Conservation (phyloP, 805 yeast species). For the Kockiozyma suomiensis region DNA sequence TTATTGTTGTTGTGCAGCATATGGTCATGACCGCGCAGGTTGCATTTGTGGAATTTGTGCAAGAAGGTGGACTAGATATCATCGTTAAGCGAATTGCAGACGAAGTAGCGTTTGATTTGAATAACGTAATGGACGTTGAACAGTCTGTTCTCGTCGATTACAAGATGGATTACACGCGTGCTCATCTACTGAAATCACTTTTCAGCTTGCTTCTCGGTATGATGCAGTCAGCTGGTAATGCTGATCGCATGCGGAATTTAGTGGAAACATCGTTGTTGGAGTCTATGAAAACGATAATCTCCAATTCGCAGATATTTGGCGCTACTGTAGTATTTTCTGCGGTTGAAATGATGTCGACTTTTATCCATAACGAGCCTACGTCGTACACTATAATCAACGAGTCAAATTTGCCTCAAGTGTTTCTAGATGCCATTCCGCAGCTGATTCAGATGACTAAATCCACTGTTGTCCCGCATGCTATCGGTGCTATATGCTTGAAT, state of each 20-base stretch:
- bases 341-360: slow-evolving; percentile 64
- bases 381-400: slow-evolving; percentile 79
- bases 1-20: slow-evolving; percentile 58
- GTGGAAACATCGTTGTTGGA: slow-evolving; percentile 80
- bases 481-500: slow-evolving; percentile 83
- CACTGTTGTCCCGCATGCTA: slow-evolving; percentile 65
- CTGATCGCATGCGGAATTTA: slow-evolving; percentile 76
- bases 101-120: slow-evolving; percentile 53
- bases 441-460: slow-evolving; percentile 58
- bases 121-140: slow-evolving; percentile 20
- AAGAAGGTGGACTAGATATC: slow-evolving; percentile 63
- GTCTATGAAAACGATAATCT: slow-evolving; percentile 61
- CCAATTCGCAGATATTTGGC: slow-evolving; percentile 65
- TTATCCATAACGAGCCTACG: slow-evolving; percentile 89
- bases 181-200: slow-evolving; percentile 55
- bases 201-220: slow-evolving; percentile 66
- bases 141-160: slow-evolving; percentile 36
- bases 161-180: slow-evolving; percentile 36
- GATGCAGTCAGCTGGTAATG: slow-evolving; percentile 70
- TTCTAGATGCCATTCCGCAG: slow-evolving; percentile 58
- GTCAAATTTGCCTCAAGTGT: slow-evolving; percentile 67
- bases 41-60: slow-evolving; percentile 62
- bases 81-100: slow-evolving; percentile 62
- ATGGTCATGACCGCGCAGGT: slow-evolving; percentile 45
- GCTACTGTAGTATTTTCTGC: slow-evolving; percentile 61